Conservation (phyloP, 73 alveolate species). For the Paramecium sexaurelia region DNA sequence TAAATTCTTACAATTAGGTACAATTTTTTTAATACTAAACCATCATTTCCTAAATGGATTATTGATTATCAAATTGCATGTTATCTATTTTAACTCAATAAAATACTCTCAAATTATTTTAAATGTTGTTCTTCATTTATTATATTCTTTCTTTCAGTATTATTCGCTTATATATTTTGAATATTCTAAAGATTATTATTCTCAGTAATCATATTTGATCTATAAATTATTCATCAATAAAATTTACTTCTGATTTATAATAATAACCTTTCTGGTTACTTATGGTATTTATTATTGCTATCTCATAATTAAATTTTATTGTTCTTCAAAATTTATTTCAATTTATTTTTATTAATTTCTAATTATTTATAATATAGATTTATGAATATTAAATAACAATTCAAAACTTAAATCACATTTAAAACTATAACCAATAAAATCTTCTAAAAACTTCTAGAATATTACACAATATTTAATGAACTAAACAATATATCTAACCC, state of each 20-base stretch:
- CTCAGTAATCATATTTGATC: background rate
- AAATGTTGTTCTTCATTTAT: background rate
- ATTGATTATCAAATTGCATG: background rate
- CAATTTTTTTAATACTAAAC: background rate
- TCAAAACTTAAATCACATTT: background rate
- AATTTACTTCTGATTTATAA: conserved; percentile 24
- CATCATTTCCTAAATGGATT: conserved; percentile 36
- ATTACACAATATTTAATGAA: background rate
- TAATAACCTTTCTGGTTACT: conserved; percentile 41
- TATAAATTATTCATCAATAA: background rate
- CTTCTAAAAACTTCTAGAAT: background rate
- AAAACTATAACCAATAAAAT: background rate
- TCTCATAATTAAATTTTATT: conserved; percentile 54
- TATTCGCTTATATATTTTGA: background rate
- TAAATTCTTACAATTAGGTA: background rate
- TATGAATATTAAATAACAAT: background rate
- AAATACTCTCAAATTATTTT: background rate
- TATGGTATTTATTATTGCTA: background rate
- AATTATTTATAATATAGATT: background rate
- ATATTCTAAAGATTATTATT: conserved; percentile 2
- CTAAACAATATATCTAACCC: no score
- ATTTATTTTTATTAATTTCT: background rate
- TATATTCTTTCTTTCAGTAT: background rate
- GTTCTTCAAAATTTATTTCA: conserved; percentile 34
- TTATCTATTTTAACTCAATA: background rate